phyloP scores from a whole-genome alignment of 495 filamentous ascomycete species.

The Acidomyces sp. region DNA sequence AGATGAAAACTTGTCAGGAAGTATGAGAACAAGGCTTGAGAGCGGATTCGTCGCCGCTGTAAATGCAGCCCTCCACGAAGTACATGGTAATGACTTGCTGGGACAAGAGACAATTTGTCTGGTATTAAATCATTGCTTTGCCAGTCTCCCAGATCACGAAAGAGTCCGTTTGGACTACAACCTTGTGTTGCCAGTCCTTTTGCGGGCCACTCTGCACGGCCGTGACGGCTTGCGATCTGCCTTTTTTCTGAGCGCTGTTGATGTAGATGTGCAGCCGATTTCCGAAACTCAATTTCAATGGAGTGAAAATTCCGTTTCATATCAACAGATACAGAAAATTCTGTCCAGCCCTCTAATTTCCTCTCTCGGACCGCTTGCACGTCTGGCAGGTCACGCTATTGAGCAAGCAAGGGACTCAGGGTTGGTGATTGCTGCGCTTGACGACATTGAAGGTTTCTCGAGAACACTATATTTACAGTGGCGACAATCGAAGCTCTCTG shows the following conservation, averaged over 20 bases:
- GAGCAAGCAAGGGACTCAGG: conserved; percentile 48
- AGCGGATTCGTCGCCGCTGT: conserved; percentile 62
- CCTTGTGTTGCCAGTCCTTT: conserved; percentile 50
- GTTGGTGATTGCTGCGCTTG: conserved; percentile 52
- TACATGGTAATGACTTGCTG: conserved; percentile 36
- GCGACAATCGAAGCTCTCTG: conserved; percentile 71
- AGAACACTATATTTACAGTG: conserved; percentile 64
- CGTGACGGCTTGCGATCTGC: conserved; percentile 69
- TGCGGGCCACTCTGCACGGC: conserved; percentile 54
- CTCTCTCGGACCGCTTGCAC: conserved; percentile 65
- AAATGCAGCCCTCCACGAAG: conserved; percentile 58
- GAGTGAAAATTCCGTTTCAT: conserved; percentile 44
- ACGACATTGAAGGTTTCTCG: conserved; percentile 58
- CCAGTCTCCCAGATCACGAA: conserved; percentile 48
- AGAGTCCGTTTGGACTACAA: conserved; percentile 56
- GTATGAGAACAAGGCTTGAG: conserved; percentile 60
- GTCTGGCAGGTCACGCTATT: conserved; percentile 59
- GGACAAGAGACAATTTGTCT: conserved; percentile 51
- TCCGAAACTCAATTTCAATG: conserved; percentile 57
- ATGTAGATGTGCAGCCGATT: conserved; percentile 55
- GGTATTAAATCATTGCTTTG: conserved; percentile 68
- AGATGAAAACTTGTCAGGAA: conserved; percentile 44
- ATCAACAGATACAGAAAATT: conserved; percentile 31
- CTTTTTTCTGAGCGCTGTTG: conserved; percentile 66
- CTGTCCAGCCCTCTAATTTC: conserved; percentile 55